Conservation (phyloP, 2,329 filamentous ascomycete genomes). For the Fusarium sp. region DNA sequence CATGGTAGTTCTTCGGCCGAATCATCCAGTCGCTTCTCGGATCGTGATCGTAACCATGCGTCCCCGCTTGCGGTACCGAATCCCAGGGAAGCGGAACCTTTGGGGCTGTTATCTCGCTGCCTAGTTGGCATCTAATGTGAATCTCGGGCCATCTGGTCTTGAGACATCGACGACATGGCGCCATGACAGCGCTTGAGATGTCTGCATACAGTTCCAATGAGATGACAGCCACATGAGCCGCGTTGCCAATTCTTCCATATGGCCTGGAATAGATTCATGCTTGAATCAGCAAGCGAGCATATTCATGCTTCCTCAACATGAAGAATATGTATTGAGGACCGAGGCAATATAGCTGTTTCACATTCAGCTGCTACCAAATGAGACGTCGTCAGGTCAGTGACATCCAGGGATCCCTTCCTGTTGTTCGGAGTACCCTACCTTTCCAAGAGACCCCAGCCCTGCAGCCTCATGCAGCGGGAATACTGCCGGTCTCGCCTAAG, state of each 20-base stretch:
- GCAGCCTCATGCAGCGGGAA: constrained; percentile 35
- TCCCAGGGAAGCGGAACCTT: constrained; percentile 36
- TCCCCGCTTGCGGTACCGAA: constrained; percentile 24
- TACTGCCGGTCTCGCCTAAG: constrained; percentile 41
- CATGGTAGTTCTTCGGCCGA: constrained; percentile 22
- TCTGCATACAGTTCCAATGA: not conserved
- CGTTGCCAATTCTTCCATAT: not conserved
- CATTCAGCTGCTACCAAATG: constrained; percentile 38
- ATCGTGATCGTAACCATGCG: constrained; percentile 13
- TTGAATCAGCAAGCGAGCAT: not conserved
- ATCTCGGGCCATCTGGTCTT: constrained; percentile 7
- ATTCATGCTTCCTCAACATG: constrained; percentile 5
- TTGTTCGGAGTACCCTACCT: constrained; percentile 8
- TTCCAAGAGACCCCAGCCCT: constrained; percentile 24
- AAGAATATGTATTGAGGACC: constrained; percentile 4
- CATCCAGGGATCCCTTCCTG: constrained; percentile 24
- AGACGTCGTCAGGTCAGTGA: constrained; percentile 30
- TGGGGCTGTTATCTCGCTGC: constrained; percentile 25
- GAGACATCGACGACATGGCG: constrained; percentile 3
- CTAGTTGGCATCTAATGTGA: constrained; percentile 8
- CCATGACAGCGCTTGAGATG: not conserved
- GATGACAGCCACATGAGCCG: not conserved
- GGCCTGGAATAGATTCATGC: not conserved
- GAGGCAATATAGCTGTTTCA: constrained; percentile 36
- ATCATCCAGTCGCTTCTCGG: constrained; percentile 26